Evolutionary conservation across 139 green algal species (phyloP).

Genomic region (Chlorokybus atmophyticus): DNA sequence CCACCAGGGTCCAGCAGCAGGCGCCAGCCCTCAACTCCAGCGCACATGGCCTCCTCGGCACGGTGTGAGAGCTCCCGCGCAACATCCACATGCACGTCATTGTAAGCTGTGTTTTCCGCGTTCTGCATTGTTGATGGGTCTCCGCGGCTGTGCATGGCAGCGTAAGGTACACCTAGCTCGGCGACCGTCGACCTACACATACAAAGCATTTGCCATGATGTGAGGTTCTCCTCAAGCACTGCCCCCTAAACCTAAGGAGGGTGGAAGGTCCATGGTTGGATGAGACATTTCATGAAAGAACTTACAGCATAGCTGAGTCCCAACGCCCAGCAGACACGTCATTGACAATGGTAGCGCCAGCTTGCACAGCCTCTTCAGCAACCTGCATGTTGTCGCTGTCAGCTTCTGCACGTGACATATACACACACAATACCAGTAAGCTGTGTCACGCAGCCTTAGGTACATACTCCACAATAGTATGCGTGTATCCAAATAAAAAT

Average conservation of each 20-base stretch:
- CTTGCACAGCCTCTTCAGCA: conserved; percentile 33
- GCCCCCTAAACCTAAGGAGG: too few relatives aligned
- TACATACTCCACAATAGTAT: background rate
- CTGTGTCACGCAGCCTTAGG: too few relatives aligned
- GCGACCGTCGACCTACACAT: conserved; percentile 50
- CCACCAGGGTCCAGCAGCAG: too few relatives aligned
- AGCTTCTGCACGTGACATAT: too few relatives aligned
- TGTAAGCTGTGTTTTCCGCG: conserved; percentile 32
- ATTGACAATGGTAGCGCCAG: conserved; percentile 85
- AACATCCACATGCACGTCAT: conserved; percentile 28
- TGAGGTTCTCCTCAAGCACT: too few relatives aligned
- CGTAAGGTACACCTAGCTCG: conserved; percentile 59
- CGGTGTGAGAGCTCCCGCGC: conserved; percentile 42
- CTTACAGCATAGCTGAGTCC: conserved; percentile 57
- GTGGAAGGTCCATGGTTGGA: too few relatives aligned
- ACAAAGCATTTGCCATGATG: too few relatives aligned
- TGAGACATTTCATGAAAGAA: too few relatives aligned
- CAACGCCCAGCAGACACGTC: conserved; percentile 75
- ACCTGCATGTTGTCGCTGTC: too few relatives aligned
- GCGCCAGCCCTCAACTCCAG: conserved; percentile 70
- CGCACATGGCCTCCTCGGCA: conserved; percentile 39
- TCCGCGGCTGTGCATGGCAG: too few relatives aligned
- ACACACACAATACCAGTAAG: too few relatives aligned
- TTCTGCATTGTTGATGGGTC: conserved; percentile 39
- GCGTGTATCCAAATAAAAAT: conserved; percentile 1